Percentiles rank a stretch among this genome's conserved stretches.
phyloP scores from a whole-genome alignment of 352 stramenopile species.

The Phytophthora foliorum region DNA sequence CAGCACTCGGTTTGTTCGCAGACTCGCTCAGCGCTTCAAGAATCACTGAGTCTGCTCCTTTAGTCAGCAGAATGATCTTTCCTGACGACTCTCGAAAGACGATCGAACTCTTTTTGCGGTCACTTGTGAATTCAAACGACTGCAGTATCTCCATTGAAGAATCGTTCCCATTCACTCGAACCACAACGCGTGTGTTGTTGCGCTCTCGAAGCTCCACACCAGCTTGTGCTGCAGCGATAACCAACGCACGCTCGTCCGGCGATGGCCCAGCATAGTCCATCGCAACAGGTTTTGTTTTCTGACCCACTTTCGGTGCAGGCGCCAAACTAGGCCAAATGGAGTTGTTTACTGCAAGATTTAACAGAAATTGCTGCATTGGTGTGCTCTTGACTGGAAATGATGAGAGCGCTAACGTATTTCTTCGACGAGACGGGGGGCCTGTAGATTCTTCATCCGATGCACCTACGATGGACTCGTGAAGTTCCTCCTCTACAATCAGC shows the following conservation, averaged over 20 bases:
- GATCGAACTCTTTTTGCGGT: conserved; percentile 78
- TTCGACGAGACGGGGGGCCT: conserved; percentile 18
- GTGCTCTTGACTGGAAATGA: conserved; percentile 24
- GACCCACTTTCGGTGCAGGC: background rate
- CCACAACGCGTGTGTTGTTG: conserved; percentile 39
- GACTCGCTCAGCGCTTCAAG: conserved; percentile 52
- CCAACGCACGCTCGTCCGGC: conserved; percentile 79
- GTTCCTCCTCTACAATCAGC: conserved; percentile 28
- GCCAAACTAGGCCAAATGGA: conserved; percentile 48
- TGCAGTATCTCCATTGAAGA: conserved; percentile 59
- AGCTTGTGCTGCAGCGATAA: conserved; percentile 57
- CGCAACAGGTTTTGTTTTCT: background rate
- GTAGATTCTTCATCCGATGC: conserved; percentile 7
- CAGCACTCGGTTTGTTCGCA: conserved; percentile 33
- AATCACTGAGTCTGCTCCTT: conserved; percentile 93
- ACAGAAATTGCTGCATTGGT: conserved; percentile 49
- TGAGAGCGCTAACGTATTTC: conserved; percentile 6
- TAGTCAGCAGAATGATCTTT: conserved; percentile 62
- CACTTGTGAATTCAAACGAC: conserved; percentile 70
- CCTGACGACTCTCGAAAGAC: conserved; percentile 47
- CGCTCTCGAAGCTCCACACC: conserved; percentile 51
- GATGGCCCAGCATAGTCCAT: conserved; percentile 84
- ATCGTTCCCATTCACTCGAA: conserved; percentile 44
- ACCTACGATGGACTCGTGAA: conserved; percentile 16
- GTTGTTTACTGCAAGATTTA: conserved; percentile 75